Conservation (phyloP, 352 stramenopile species). For the Peronosclerospora sorghi region DNA sequence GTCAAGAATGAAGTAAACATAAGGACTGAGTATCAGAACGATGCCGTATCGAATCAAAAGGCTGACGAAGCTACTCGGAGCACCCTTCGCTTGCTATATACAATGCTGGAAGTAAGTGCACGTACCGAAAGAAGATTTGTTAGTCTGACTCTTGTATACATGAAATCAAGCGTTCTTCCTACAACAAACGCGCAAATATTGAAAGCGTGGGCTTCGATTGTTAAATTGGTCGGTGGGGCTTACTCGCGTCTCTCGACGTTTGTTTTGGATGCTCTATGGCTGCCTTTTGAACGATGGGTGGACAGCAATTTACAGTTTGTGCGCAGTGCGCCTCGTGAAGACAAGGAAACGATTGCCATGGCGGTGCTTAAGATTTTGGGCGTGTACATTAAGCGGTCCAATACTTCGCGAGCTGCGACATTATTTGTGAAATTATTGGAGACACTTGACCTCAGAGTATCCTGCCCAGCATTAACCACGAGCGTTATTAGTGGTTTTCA, state of each 20-base stretch:
- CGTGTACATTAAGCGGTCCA: conserved; percentile 15
- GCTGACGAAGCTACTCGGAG: conserved; percentile 15
- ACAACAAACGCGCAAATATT: conserved; percentile 9
- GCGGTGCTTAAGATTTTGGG: conserved; percentile 17
- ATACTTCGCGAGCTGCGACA: conserved; percentile 7
- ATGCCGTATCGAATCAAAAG: conserved; percentile 13
- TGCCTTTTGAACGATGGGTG: conserved; percentile 22
- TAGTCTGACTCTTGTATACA: conserved; percentile 22
- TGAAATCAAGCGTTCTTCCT: conserved; percentile 15
- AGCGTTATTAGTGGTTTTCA: conserved; percentile 18
- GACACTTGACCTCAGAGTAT: conserved; percentile 10
- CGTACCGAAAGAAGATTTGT: conserved; percentile 25
- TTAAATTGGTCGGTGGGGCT: conserved; percentile 18
- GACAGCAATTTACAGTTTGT: conserved; percentile 11
- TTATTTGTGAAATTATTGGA: conserved; percentile 21
- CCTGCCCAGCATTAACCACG: conserved; percentile 6
- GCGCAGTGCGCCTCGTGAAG: conserved; percentile 3
- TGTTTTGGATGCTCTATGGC: conserved; percentile 28
- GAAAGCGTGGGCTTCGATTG: conserved; percentile 9
- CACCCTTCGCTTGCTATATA: conserved; percentile 26
- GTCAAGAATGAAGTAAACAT: conserved; percentile 17
- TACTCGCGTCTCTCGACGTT: conserved; percentile 18
- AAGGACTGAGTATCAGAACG: background rate
- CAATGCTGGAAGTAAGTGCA: conserved; percentile 20
- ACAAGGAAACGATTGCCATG: conserved; percentile 15